Conservation (phyloP, 306 rosid genomes). For the Cercis canadensis region DNA sequence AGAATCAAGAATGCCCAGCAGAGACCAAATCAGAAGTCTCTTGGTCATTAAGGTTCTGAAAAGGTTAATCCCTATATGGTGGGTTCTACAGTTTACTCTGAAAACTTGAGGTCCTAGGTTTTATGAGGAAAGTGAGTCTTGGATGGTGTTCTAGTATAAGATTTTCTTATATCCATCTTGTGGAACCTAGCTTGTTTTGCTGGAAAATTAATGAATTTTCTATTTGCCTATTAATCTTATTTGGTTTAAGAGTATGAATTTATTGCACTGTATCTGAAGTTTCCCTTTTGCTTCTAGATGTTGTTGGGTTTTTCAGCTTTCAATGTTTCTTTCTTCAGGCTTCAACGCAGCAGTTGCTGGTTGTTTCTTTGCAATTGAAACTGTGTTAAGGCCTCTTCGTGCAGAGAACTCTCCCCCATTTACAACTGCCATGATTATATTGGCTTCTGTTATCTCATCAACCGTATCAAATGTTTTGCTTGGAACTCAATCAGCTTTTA, state of each 20-base stretch:
- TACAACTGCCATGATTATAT: slow-evolving; percentile 98
- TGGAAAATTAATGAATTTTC: slow-evolving; percentile 12
- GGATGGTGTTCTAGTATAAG: background rate
- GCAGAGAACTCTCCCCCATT: slow-evolving; percentile 99
- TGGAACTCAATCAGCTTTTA: slow-evolving; percentile 89
- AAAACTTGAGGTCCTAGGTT: too few relatives aligned
- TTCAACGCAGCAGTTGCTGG: slow-evolving; percentile 99
- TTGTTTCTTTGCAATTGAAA: slow-evolving; percentile 98
- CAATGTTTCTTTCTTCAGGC: slow-evolving; percentile 62
- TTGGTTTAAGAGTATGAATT: slow-evolving; percentile 8
- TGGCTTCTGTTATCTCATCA: slow-evolving; percentile 98
- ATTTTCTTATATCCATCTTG: slow-evolving; percentile 21
- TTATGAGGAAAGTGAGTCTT: slow-evolving; percentile 20
- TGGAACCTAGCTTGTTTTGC: slow-evolving; percentile 19
- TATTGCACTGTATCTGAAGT: slow-evolving; percentile 23
- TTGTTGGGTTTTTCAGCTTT: slow-evolving; percentile 38
- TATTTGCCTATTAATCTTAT: slow-evolving; percentile 22
- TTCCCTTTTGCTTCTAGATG: slow-evolving; percentile 14
- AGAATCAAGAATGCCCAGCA: too few relatives aligned
- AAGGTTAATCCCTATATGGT: background rate
- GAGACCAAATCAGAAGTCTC: too few relatives aligned
- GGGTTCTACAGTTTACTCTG: slow-evolving; percentile 13
- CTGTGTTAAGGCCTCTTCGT: slow-evolving; percentile 90
- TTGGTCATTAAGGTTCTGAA: too few relatives aligned
- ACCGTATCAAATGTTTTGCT: slow-evolving; percentile 91